These are phyloP conservation scores for Rosa rugosa DNA, from an alignment of 306 rosid species.

Conservation along the genomic window DNA sequence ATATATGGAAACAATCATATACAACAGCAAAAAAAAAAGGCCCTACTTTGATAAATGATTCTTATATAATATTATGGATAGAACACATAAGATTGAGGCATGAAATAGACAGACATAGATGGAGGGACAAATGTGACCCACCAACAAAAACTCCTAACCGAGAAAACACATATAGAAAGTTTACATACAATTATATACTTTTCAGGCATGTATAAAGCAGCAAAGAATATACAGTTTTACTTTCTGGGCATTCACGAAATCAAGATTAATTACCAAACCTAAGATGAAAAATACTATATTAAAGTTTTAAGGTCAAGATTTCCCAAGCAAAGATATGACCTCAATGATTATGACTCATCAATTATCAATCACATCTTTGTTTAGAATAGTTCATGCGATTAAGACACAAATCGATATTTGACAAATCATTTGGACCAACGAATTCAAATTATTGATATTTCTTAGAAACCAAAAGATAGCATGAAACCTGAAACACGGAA, in stretches of 20 bases:
- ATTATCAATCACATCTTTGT: not conserved
- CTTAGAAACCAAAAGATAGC: too few relatives aligned
- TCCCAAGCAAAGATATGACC: conserved; percentile 27
- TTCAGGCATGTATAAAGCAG: conserved; percentile 1
- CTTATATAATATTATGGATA: conserved; percentile 45
- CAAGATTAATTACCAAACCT: not conserved
- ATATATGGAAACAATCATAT: conserved; percentile 39
- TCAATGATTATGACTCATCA: conserved; percentile 25
- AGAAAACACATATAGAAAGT: not conserved
- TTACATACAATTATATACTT: not conserved
- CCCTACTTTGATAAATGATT: conserved; percentile 54
- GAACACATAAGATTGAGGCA: conserved; percentile 44
- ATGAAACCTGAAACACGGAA: too few relatives aligned
- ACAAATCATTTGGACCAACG: conserved; percentile 4
- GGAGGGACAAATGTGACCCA: conserved; percentile 12
- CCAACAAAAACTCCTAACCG: not conserved
- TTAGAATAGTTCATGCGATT: conserved; percentile 35
- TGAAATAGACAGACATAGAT: conserved; percentile 39
- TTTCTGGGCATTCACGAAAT: conserved; percentile 19
- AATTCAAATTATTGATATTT: too few relatives aligned
- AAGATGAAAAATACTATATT: not conserved
- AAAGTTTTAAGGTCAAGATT: conserved; percentile 19
- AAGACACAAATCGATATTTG: conserved; percentile 38
- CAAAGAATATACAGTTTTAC: not conserved
- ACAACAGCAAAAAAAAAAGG: conserved; percentile 43